phyloP scores from a whole-genome alignment of 768 basidiomycete species.

The Podaxis mareebaensis region DNA sequence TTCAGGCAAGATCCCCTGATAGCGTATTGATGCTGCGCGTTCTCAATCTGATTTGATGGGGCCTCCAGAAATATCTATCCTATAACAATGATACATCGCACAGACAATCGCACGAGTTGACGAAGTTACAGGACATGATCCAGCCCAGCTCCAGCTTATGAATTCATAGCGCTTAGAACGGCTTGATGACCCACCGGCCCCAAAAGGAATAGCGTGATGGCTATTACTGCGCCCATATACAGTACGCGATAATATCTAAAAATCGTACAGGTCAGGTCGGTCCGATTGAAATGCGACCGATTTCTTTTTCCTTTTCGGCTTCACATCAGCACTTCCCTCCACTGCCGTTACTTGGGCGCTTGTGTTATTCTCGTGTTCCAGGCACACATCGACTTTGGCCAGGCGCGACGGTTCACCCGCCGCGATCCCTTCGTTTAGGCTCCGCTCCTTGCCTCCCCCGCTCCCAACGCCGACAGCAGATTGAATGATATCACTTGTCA shows the following conservation, averaged over 20 bases:
- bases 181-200: background rate
- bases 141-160: background rate
- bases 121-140: background rate
- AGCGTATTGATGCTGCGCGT: background rate
- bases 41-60: background rate
- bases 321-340: slow-evolving; percentile 2
- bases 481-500: slow-evolving; percentile 1
- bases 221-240: background rate
- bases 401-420: slow-evolving; percentile 35
- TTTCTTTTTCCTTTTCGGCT: slow-evolving; percentile 45
- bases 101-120: background rate
- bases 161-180: slow-evolving; percentile 3
- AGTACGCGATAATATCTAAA: slow-evolving; percentile 8
- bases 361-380: background rate
- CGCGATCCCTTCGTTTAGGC: slow-evolving; percentile 33
- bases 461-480: slow-evolving; percentile 27
- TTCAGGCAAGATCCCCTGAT: background rate
- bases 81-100: background rate
- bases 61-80: background rate
- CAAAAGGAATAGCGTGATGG: background rate
- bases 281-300: slow-evolving; percentile 70
- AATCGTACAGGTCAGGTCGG: slow-evolving; percentile 65
- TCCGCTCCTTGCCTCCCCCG: slow-evolving; percentile 17
- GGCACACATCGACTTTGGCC: slow-evolving; percentile 8
- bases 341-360: background rate